Base-by-base conservation (phyloP, 192 early-diverging fungal genomes). In the Allomyces macrogynus region DNA sequence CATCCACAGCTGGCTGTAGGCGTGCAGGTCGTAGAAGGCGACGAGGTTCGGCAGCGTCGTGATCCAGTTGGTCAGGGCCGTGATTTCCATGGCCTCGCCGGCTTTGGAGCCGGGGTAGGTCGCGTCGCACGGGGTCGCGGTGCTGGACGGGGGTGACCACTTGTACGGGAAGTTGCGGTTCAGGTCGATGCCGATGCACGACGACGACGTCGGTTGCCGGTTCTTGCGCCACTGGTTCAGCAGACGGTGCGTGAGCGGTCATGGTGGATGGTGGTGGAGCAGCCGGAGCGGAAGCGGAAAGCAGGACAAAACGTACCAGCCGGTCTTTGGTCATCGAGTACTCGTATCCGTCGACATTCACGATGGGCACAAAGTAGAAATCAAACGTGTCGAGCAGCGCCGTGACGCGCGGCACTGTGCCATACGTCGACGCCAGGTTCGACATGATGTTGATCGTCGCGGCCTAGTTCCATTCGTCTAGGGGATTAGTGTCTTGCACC, bases 1-100 rank as follows among this genome's bases (percentile, higher is more conserved):
- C 80, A 84, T 77, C 72, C 78, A 83, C 5, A 78, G 71, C 63
- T 78, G 77, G 11, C 72, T 68, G 63, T 72, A 78, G 4, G 77
- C 73, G 62, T 78, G 77, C 23, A 78, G 67, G 64, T 78, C 77
- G 26, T 73, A 62, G 32, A 69, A 72, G 25, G 65, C 61, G 10
- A 76, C 67, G 7, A 74, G 68, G 23, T 70, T 74, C 44, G 69
- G 68, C 14, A 62, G 60, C 8, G 62, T 27, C 23, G 60, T 44
- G 23, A 78, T 73, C 43, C 71, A 78, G 14, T 74, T 66, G 1
- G 74, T 26, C 69, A 78, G 65, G 65, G 75, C 71, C 62, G 71
- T 70, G 24, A 71, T 25, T 64, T 78, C 77, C 24, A 54, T 64
- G 0, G 77, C 69, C 22, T 74, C 66, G 63, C 73, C 73, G 1